These are phyloP conservation scores for Miscanthus sacchariflorus DNA, from an alignment of 202 grass and related monocot genomes.

Conservation along the genomic window DNA sequence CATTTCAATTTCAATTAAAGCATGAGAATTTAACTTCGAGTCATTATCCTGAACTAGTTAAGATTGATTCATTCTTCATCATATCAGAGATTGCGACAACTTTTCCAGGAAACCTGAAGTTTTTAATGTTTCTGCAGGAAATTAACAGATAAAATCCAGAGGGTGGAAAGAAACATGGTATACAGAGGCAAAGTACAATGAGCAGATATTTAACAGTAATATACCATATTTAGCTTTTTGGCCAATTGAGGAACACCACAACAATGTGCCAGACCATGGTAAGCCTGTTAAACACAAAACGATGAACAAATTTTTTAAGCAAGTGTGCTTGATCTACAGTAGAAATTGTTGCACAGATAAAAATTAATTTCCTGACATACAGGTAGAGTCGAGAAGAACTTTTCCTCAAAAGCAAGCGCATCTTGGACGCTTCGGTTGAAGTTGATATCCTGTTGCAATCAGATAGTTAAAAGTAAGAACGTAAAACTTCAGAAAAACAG, in stretches of 20 bases:
- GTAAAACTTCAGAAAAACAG: constrained; percentile 18
- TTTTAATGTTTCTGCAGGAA: constrained; percentile 13
- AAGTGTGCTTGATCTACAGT: not conserved
- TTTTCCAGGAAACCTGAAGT: not conserved
- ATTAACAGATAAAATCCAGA: constrained; percentile 28
- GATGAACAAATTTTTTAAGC: constrained; percentile 19
- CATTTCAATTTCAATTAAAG: constrained; percentile 32
- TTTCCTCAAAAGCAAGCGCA: constrained; percentile 87
- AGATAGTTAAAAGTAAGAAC: constrained; percentile 44
- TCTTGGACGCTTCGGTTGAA: constrained; percentile 92
- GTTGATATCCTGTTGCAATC: constrained; percentile 88
- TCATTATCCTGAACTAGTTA: constrained; percentile 21
- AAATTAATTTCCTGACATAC: constrained; percentile 55
- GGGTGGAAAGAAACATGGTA: constrained; percentile 10
- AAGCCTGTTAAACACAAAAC: constrained; percentile 69
- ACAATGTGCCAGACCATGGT: constrained; percentile 91
- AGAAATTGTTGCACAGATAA: constrained; percentile 32
- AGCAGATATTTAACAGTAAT: constrained; percentile 21
- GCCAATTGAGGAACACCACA: constrained; percentile 93
- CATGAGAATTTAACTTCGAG: not conserved
- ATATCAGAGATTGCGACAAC: not conserved
- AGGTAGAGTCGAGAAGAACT: constrained; percentile 88
- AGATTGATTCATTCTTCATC: constrained; percentile 19
- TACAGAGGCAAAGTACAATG: constrained; percentile 14
- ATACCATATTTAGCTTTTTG: constrained; percentile 95